Evolutionary conservation across 2,329 filamentous ascomycete genomes (phyloP).

Genomic region (Botrytis aclada): DNA sequence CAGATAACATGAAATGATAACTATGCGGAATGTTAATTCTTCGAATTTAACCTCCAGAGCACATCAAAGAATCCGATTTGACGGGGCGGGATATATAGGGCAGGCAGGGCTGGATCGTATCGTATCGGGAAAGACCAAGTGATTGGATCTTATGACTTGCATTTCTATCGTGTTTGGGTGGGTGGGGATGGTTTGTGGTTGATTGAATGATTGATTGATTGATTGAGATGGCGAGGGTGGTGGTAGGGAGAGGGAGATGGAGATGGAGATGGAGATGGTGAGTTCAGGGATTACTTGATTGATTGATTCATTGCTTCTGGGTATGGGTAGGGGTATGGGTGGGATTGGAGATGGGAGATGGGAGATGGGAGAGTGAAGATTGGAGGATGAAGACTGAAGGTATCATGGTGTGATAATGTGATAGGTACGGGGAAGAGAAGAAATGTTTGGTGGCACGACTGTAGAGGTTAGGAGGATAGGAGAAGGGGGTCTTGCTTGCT

Average conservation of each 20-base stretch:
- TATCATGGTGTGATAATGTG: background rate
- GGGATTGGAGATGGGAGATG: background rate
- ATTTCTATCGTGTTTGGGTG: background rate
- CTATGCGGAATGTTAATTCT: background rate
- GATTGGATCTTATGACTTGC: slow-evolving; percentile 20
- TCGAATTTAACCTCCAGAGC: no score
- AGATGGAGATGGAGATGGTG: no score
- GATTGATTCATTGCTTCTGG: background rate
- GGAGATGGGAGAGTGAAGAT: background rate
- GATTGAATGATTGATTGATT: no score
- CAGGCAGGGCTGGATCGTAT: slow-evolving; percentile 16
- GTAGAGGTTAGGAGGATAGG: no score
- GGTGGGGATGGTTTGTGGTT: background rate
- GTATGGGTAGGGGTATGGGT: background rate
- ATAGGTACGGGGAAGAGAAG: background rate
- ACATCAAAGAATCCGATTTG: background rate
- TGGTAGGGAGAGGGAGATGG: background rate
- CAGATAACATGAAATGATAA: no score
- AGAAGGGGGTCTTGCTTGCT: background rate
- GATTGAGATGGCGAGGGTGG: background rate
- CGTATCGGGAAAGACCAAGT: slow-evolving; percentile 2
- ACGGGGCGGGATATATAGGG: background rate
- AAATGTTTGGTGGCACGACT: background rate
- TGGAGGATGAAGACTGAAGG: no score
- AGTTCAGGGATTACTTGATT: background rate